Conservation (phyloP, 768 basidiomycete species). For the Suillus discolor region DNA sequence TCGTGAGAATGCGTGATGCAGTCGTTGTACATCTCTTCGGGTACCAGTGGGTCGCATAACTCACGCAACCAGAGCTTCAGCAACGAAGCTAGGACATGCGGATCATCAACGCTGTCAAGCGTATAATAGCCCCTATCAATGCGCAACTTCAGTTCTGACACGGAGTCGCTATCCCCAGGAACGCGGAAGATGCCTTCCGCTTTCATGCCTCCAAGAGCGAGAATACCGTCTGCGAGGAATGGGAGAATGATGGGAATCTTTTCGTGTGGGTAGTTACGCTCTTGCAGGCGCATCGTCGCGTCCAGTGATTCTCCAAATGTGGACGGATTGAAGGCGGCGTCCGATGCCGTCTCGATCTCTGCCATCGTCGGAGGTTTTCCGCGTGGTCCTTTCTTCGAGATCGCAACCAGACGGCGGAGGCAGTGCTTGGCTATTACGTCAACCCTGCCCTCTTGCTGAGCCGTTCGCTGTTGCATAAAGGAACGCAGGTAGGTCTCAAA, state of each 20-base stretch:
- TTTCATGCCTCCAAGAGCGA: slow-evolving; percentile 83
- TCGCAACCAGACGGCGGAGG: slow-evolving; percentile 70
- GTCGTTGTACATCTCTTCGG: slow-evolving; percentile 90
- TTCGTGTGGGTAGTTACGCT: slow-evolving; percentile 80
- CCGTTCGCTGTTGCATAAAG: slow-evolving; percentile 75
- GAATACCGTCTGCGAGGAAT: slow-evolving; percentile 90
- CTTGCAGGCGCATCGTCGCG: slow-evolving; percentile 81
- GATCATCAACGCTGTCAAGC: slow-evolving; percentile 87
- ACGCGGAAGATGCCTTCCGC: slow-evolving; percentile 93
- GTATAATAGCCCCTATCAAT: slow-evolving; percentile 93
- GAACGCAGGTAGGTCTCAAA: slow-evolving; percentile 82
- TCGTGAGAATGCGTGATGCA: slow-evolving; percentile 73
- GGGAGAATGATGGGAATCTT: slow-evolving; percentile 92
- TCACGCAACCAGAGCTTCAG: slow-evolving; percentile 95
- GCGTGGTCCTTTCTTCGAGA: slow-evolving; percentile 83
- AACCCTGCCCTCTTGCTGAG: slow-evolving; percentile 71
- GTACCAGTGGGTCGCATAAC: slow-evolving; percentile 88
- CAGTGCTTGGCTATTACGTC: slow-evolving; percentile 93
- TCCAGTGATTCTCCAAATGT: slow-evolving; percentile 92
- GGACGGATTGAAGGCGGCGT: slow-evolving; percentile 93
- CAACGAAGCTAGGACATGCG: slow-evolving; percentile 85
- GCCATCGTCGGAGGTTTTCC: slow-evolving; percentile 79
- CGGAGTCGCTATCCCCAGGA: slow-evolving; percentile 87
- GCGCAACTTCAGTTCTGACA: slow-evolving; percentile 85
- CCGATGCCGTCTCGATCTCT: slow-evolving; percentile 94